Percentiles rank a stretch among this genome's conserved stretches.
Conservation (phyloP, 2,329 filamentous ascomycete genomes). For the Penicillium sp. region DNA sequence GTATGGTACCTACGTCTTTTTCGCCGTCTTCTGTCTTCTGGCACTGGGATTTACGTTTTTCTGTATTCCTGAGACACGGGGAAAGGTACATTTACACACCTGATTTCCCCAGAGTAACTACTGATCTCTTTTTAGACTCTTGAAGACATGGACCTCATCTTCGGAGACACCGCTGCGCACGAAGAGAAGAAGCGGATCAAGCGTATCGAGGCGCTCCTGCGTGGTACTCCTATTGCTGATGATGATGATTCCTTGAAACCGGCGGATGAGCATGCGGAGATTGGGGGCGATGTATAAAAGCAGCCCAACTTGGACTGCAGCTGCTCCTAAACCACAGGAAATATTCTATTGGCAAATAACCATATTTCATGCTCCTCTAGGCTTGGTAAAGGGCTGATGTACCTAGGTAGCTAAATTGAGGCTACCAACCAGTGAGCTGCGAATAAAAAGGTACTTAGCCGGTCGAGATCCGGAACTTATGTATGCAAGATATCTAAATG, state of each 20-base stretch:
- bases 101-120: neutral
- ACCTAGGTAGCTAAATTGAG: neutral
- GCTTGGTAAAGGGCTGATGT: neutral
- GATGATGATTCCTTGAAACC: constrained; percentile 24
- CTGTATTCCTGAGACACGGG: constrained; percentile 37
- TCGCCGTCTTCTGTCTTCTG: constrained; percentile 39
- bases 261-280: constrained; percentile 23
- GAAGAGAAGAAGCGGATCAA: constrained; percentile 42
- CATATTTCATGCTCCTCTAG: no score
- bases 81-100: constrained; percentile 27
- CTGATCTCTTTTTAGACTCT: constrained; percentile 40
- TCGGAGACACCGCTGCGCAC: constrained; percentile 40
- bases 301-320: no score
- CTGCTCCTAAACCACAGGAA: no score
- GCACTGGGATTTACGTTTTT: constrained; percentile 37
- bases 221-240: constrained; percentile 22
- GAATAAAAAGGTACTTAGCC: neutral
- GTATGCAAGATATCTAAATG: constrained; percentile 12
- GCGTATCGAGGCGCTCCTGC: constrained; percentile 39
- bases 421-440: neutral
- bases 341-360: neutral
- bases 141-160: constrained; percentile 57
- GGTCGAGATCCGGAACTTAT: constrained; percentile 2
- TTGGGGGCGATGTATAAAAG: constrained; percentile 3
- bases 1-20: constrained; percentile 44